Base-by-base conservation (phyloP, 2,329 filamentous ascomycete genomes). In the Coniochaeta sp. region DNA sequence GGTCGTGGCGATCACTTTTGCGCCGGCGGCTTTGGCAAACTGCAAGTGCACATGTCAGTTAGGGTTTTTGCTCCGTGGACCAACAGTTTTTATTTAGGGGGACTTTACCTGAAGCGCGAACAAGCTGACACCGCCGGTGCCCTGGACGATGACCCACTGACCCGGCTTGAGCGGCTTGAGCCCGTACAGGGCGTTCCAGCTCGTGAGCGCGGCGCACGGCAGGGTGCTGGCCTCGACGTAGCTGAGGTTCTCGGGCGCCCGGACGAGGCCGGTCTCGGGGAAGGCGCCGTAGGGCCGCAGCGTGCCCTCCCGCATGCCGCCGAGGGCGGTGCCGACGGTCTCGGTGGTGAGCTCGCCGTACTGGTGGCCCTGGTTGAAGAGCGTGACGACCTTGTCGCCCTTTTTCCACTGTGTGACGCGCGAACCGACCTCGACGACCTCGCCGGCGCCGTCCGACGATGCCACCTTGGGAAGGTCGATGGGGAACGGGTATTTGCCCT, bases 211-310 rank as follows among this genome's bases (percentile, higher is more conserved):
- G 1, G 86, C 85, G 66, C 86, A 88, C 1, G 67, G 67, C 12
- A 89, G 74, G 0, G 85, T 85, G 24, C 80, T 77, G 1, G 81
- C 79, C 70, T 89, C 84, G 38, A 77, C 61, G 58, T 77, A 72
- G 63, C 69, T 78, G 32, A 89, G 76, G 65, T 81, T 81, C 24
- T 68, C 69, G 1, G 90, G 90, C 60, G 82, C 77, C 55, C 74
- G 75, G 17, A 91, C 87, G 4, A 93, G 77, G 1, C 89, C 89
- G 24, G 72, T 81, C 75, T 91, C 86, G 61, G 83, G 79, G 70
- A 89, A 91, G 12, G 84, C 81, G 61, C 77, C 89, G 64, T 89
- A 86, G 65, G 88, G 78, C 52, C 88, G 82, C 28, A 93, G 79
- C 0, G 81, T 82, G 61, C 90, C 90, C 66, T 92, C 84, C 1